phyloP scores from a whole-genome alignment of 495 filamentous ascomycete species.

The Penicillium subrubescens region DNA sequence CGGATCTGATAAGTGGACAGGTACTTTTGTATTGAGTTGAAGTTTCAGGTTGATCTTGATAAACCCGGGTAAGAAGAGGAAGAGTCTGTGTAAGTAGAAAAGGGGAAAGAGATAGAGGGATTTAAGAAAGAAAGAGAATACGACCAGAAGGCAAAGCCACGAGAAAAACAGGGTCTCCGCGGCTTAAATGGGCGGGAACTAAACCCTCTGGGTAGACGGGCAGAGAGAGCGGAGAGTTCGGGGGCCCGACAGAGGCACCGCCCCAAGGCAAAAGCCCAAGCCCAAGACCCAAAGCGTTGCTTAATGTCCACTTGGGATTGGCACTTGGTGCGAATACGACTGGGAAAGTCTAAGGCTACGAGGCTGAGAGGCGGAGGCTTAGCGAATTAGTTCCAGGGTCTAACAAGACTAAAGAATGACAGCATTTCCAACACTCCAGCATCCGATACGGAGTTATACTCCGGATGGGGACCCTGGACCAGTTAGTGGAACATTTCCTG shows the following conservation, averaged over 20 bases:
- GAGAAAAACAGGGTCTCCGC: background rate
- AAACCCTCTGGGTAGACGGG: background rate
- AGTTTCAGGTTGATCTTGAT: background rate
- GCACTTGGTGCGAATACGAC: background rate
- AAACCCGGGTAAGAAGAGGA: background rate
- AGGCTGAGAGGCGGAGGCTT: background rate
- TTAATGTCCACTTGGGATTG: background rate
- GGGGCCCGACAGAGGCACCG: no score
- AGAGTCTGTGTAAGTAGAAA: background rate
- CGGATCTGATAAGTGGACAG: background rate
- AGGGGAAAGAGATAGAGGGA: background rate
- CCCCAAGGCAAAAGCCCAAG: no score
- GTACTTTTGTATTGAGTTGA: background rate
- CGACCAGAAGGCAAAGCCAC: background rate
- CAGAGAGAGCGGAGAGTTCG: no score
- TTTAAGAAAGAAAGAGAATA: background rate
- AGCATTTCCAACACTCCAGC: no score
- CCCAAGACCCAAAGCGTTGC: background rate
- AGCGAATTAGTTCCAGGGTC: background rate
- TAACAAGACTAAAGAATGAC: background rate
- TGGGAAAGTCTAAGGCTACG: background rate
- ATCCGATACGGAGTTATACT: background rate
- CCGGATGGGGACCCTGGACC: background rate
- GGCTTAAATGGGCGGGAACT: slow-evolving; percentile 1
- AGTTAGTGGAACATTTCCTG: background rate